Base-by-base conservation (phyloP, 371 early-diverging fungal species). In the Mortierella sp. region DNA sequence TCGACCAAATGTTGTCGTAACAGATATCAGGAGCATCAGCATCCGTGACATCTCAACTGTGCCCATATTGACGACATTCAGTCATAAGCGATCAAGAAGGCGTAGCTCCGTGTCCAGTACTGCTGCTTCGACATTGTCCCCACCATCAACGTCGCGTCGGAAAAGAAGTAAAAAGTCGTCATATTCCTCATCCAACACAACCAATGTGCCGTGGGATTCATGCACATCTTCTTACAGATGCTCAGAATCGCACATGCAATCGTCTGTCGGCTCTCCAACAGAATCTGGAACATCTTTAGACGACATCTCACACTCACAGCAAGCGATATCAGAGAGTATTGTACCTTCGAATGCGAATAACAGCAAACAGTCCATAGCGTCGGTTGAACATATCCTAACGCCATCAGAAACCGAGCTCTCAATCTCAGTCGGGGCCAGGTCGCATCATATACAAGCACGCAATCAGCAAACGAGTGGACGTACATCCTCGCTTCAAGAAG, bases 21-120 rank as follows among this genome's bases (percentile, higher is more conserved):
- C 76, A 17, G 76, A 75, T 53, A 56, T 75, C 39, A 60, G 54
- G 42, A 68, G 69, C 24, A 75, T 75, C 52, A 68, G 47, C 39
- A 60, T 75, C 44, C 70, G 69, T 14, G 76, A 75, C 50, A 75
- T 75, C 30, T 69, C 76, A 6, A 68, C 65, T 5, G 64, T 69
- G 26, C 76, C 76, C 30, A 75, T 64, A 8, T 27, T 64, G 51
- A 64, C 57, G 2, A 64, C 61, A 1, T 67, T 67, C 46, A 55
- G 58, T 26, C 62, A 56, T 26, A 66, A 50, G 26, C 58, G 68
- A 14, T 67, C 73, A 49, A 73, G 67, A 41, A 62, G 67, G 41
- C 62, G 68, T 3, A 66, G 47, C 37, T 66, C 73, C 21, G 31
- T 52, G 14, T 50, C 39, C 8, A 60, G 55, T 2, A 51, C 61